Evolutionary conservation across 2,329 filamentous ascomycete species (phyloP).

Genomic region (Colletotrichum plurivorum): DNA sequence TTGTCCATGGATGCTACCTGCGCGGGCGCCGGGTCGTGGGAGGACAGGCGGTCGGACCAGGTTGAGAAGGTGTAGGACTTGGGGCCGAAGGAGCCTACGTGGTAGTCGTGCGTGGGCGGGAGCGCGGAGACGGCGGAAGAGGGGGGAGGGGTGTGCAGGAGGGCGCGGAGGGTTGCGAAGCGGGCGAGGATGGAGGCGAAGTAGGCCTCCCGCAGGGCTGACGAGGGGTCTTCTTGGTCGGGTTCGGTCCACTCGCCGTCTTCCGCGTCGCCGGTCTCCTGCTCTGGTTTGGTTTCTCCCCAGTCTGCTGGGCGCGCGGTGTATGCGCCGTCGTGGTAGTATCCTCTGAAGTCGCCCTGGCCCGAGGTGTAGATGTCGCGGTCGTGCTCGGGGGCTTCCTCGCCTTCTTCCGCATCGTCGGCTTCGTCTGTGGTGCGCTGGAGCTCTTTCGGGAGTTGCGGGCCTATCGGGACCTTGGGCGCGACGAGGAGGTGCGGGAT

Average conservation of each 20-base stretch:
- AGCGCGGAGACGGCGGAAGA: constrained; percentile 67
- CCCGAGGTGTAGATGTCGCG: constrained; percentile 63
- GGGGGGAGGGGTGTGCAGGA: constrained; percentile 71
- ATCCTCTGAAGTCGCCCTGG: constrained; percentile 70
- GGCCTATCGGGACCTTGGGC: constrained; percentile 67
- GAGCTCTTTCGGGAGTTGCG: constrained; percentile 61
- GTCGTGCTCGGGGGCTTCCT: constrained; percentile 50
- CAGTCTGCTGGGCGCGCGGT: constrained; percentile 68
- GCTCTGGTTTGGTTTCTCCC: constrained; percentile 26
- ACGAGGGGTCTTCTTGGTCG: constrained; percentile 50
- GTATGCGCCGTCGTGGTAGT: constrained; percentile 86
- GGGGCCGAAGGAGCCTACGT: constrained; percentile 68
- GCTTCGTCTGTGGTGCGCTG: constrained; percentile 48
- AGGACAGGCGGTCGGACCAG: constrained; percentile 68
- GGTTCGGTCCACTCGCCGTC: constrained; percentile 41
- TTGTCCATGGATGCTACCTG: constrained; percentile 77
- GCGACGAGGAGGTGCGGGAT: constrained; percentile 82
- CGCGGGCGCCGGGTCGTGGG: constrained; percentile 69
- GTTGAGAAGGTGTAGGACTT: constrained; percentile 62
- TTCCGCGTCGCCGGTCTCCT: constrained; percentile 46
- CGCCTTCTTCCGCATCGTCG: constrained; percentile 45
- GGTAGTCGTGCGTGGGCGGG: constrained; percentile 65
- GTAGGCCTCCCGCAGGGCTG: constrained; percentile 74
- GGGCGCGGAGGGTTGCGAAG: constrained; percentile 75
- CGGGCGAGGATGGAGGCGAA: constrained; percentile 75